A percentile compares a stretch with the other conserved stretches of the same genome.
These are phyloP conservation scores for Scedosporium minutisporum DNA, from an alignment of 2,329 filamentous ascomycete genomes.

Conservation along the genomic window DNA sequence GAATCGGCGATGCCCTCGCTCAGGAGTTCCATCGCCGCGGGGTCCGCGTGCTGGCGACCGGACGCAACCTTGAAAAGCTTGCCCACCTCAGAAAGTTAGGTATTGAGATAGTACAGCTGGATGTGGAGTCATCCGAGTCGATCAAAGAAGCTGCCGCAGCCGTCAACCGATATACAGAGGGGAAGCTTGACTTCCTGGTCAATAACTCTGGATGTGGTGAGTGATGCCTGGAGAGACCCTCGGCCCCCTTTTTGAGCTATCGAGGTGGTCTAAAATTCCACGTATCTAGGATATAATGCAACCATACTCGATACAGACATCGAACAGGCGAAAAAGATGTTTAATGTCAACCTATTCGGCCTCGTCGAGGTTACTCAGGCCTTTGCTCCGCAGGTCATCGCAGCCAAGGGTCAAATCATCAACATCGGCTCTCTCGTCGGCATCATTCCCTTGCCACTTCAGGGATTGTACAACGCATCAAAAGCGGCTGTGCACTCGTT, in stretches of 20 bases:
- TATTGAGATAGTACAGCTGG: constrained; percentile 28
- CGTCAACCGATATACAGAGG: constrained; percentile 23
- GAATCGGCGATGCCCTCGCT: constrained; percentile 30
- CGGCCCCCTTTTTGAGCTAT: background rate
- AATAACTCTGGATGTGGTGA: constrained; percentile 30
- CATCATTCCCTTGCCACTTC: constrained; percentile 22
- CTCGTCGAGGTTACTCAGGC: constrained; percentile 27
- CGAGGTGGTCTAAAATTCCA: too few relatives aligned
- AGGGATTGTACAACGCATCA: constrained; percentile 29
- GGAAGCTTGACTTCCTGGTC: constrained; percentile 31
- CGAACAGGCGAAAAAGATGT: constrained; percentile 15
- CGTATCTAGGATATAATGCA: constrained; percentile 11
- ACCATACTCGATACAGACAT: constrained; percentile 15
- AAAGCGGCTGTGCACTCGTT: constrained; percentile 31
- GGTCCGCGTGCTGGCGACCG: constrained; percentile 29
- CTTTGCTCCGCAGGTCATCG: constrained; percentile 27
- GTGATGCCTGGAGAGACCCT: background rate
- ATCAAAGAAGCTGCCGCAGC: constrained; percentile 21
- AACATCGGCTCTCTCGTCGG: constrained; percentile 30
- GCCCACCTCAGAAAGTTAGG: constrained; percentile 19
- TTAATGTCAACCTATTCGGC: constrained; percentile 29
- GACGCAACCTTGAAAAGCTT: constrained; percentile 23
- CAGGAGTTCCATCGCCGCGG: constrained; percentile 26
- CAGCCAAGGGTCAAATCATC: constrained; percentile 22
- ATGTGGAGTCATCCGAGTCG: constrained; percentile 26